Evolutionary conservation across 2,329 filamentous ascomycete genomes (phyloP).

Genomic region (Plectosphaerella cucumerina): DNA sequence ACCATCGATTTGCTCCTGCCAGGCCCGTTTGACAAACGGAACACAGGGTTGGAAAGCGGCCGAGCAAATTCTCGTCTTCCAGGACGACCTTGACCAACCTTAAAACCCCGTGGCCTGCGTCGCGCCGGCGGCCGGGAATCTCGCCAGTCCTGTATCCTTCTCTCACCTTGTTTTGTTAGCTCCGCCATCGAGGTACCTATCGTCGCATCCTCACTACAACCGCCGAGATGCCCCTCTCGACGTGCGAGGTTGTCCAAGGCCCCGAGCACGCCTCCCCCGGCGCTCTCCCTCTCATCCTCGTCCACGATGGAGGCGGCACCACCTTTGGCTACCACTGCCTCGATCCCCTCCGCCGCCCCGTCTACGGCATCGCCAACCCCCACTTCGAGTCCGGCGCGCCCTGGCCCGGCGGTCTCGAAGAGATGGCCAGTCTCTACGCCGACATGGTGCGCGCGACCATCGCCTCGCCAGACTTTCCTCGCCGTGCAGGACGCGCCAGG

Average conservation of each 20-base stretch:
- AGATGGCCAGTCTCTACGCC: constrained; percentile 51
- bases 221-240: constrained; percentile 12
- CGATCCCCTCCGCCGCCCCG: constrained; percentile 38
- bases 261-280: constrained; percentile 16
- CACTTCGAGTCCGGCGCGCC: constrained; percentile 39
- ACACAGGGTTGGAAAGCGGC: too few species aligned
- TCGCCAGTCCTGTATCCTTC: too few species aligned
- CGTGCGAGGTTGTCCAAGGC: constrained; percentile 11
- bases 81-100: too few species aligned
- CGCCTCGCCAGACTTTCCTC: constrained; percentile 20
- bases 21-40: too few species aligned
- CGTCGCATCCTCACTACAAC: too few species aligned
- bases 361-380: constrained; percentile 54
- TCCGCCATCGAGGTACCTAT: too few species aligned
- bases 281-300: constrained; percentile 46
- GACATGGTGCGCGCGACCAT: constrained; percentile 36
- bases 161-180: too few species aligned
- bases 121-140: too few species aligned
- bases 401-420: constrained; percentile 47
- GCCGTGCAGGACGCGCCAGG: constrained; percentile 18
- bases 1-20: too few species aligned
- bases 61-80: too few species aligned
- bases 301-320: constrained; percentile 60
- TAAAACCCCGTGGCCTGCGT: too few species aligned
- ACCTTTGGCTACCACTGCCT: constrained; percentile 54